Conservation (phyloP, 257 asterid species). For the Penstemon davidsonii region DNA sequence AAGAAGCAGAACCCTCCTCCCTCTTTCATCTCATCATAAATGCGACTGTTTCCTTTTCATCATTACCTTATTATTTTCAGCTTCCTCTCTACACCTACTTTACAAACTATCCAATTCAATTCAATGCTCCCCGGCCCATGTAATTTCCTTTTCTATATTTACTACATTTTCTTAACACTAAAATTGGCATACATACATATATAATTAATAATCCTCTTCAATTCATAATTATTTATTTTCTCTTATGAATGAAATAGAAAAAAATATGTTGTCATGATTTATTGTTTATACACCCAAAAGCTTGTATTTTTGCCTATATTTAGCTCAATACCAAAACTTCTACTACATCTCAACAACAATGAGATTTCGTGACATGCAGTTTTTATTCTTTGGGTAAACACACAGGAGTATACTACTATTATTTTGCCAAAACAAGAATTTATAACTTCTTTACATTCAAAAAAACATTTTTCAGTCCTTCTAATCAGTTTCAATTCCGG, state of each 20-base stretch:
- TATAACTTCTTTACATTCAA: neutral
- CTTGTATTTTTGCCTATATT: neutral
- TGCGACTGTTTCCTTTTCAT: slow-evolving; percentile 40
- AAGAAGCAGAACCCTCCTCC: slow-evolving; percentile 38
- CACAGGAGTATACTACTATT: neutral
- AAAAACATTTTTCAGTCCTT: no score
- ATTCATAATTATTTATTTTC: neutral
- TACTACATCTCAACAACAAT: neutral
- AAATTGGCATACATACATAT: neutral
- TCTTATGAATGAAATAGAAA: slow-evolving; percentile 26
- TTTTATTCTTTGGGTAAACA: slow-evolving; percentile 25
- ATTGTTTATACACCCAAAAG: slow-evolving; percentile 21
- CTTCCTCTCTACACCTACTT: slow-evolving; percentile 54
- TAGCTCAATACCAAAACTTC: slow-evolving; percentile 26
- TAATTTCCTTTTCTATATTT: neutral
- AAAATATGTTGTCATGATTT: slow-evolving; percentile 12
- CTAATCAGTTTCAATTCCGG: no score
- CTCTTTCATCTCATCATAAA: slow-evolving; percentile 34
- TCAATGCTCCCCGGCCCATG: neutral
- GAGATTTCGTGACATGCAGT: neutral
- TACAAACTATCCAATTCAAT: slow-evolving; percentile 21
- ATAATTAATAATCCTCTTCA: neutral
- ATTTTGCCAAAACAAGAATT: neutral
- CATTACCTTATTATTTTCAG: slow-evolving; percentile 69
- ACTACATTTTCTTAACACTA: neutral